Conservation (phyloP, 192 early-diverging fungal species). For the Backusella sp. region DNA sequence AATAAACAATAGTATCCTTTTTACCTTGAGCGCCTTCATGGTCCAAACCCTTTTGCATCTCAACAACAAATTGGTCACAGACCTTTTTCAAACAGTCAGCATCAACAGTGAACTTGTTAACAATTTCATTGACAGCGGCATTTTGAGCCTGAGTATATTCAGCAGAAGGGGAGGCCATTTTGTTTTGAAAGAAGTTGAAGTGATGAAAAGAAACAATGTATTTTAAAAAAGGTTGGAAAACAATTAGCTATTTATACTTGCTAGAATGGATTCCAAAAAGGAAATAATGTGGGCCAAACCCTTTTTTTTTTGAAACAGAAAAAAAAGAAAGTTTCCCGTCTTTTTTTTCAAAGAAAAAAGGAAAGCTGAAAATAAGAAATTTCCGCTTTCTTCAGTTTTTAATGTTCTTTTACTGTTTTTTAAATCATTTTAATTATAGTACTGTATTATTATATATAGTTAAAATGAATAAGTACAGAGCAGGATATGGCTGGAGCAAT, state of each 20-base stretch:
- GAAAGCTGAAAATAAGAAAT: not conserved
- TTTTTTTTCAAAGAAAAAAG: not conserved
- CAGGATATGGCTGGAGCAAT: not conserved
- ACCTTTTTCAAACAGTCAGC: constrained; percentile 3
- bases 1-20: not conserved
- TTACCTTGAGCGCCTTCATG: constrained; percentile 27
- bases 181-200: not conserved
- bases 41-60: constrained; percentile 34
- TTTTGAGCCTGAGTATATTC: not conserved
- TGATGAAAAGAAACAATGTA: not conserved
- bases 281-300: not conserved
- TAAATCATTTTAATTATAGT: not conserved
- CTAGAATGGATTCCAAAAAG: not conserved
- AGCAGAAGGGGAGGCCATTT: not conserved
- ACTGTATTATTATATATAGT: not conserved
- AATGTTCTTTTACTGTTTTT: not conserved
- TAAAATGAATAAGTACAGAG: not conserved
- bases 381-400: constrained; percentile 3
- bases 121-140: not conserved
- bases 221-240: not conserved
- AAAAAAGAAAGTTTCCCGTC: not conserved
- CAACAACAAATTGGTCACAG: constrained; percentile 24
- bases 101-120: constrained; percentile 8
- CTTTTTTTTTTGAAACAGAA: not conserved
- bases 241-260: not conserved